Evolutionary conservation across 2,329 filamentous ascomycete genomes (phyloP), one percentile per base, ranked within the genome.

Genomic region (Huntiella decipiens): DNA sequence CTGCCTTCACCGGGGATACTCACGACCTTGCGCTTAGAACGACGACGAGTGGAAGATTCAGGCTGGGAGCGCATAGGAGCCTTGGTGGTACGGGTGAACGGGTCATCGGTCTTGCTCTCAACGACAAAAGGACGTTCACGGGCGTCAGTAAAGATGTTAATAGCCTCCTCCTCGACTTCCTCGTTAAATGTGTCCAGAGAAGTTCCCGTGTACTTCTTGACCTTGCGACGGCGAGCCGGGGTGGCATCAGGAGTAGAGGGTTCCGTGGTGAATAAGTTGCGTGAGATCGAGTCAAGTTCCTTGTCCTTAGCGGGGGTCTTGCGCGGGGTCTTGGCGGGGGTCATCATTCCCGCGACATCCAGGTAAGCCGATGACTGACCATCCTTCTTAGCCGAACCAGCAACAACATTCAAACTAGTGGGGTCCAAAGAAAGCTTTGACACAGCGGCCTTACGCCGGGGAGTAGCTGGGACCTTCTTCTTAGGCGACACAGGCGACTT

Each of bases 121-220:
- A 74, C 63, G 51, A 76, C 70, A 15, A 83, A 83, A 37, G 86
- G 61, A 46, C 79, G 77, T 53, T 93, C 86, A 52, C 85, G 79
- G 1, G 82, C 75, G 58, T 91, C 82, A 36, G 79, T 86, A 57
- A 77, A 88, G 55, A 88, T 83, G 52, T 72, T 60, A 53, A 87
- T 82, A n/a, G 66, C 59, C 37, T 68, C 64, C n/a, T 71, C 68
- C 43, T 75, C 70, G 5, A 61, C 68, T 17, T 61, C 63, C 56
- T 79, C 77, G 60, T 73, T 36, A 8, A 44, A 22, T 16, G 46
- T 77, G 51, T 72, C 70, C 52, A 77, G 55, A 8, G 67, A 63
- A 38, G 70, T 60, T 43, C 69, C 67, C 4, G 62, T 66, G 57
- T 74, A 71, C 58, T 73, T 74, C 61, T 73, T 74, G 40, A 64